Evolutionary conservation across 257 asterid species (phyloP).

Genomic region (Solanum chiquidenum): DNA sequence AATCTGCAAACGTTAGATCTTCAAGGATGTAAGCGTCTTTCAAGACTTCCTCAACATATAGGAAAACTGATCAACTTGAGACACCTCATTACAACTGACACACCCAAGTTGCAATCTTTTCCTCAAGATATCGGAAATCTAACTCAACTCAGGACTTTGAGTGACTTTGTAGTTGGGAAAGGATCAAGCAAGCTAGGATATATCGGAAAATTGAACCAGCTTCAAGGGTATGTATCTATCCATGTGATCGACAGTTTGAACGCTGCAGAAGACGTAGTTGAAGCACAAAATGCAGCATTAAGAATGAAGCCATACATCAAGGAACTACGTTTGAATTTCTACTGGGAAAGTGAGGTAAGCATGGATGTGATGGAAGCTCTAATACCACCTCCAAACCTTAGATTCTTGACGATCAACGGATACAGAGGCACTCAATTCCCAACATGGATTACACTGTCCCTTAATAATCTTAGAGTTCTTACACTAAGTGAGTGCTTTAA

Average conservation of each 20-base stretch:
- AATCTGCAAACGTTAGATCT: slow-evolving; percentile 18
- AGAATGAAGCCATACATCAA: neutral
- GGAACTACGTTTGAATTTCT: neutral
- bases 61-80: slow-evolving; percentile 14
- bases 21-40: neutral
- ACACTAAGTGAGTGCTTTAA: neutral
- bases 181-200: neutral
- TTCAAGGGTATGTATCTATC: neutral
- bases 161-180: neutral
- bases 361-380: slow-evolving; percentile 5
- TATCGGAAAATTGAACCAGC: neutral
- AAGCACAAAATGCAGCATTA: slow-evolving; percentile 10
- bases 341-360: neutral
- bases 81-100: slow-evolving; percentile 2
- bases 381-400: slow-evolving; percentile 3
- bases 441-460: slow-evolving; percentile 8
- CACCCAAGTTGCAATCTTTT: neutral
- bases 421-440: slow-evolving; percentile 5
- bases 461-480: slow-evolving; percentile 2
- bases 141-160: neutral
- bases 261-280: neutral
- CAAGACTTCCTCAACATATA: slow-evolving; percentile 12
- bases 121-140: neutral
- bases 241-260: neutral
- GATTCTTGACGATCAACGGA: neutral